Evolutionary conservation across 2,329 filamentous ascomycete species (phyloP).

Genomic region (Calonectria pteridis): DNA sequence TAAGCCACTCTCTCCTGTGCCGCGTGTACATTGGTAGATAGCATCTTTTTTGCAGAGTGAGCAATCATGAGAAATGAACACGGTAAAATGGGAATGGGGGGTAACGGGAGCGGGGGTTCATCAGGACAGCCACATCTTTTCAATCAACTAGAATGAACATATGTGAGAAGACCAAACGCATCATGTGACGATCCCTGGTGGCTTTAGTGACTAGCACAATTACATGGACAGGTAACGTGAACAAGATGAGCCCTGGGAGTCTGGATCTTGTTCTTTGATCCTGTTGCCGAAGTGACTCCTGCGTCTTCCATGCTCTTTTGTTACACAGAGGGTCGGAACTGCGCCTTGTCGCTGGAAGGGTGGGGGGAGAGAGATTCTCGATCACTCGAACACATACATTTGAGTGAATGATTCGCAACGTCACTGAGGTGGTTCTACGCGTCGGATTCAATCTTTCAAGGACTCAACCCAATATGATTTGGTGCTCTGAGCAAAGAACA

Average conservation of each 20-base stretch:
- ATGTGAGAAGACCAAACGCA: background rate
- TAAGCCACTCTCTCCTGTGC: background rate
- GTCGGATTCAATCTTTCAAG: background rate
- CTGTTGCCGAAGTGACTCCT: background rate
- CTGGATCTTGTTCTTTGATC: background rate
- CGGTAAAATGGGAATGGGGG: background rate
- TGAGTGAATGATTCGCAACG: background rate
- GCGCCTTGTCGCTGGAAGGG: background rate
- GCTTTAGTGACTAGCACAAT: background rate
- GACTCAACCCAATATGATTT: background rate
- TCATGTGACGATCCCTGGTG: background rate
- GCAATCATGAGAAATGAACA: conserved; percentile 37
- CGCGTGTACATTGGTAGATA: conserved; percentile 25
- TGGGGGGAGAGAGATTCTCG: background rate
- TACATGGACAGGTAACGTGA: background rate
- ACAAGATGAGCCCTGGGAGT: background rate
- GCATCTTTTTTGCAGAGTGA: conserved; percentile 22
- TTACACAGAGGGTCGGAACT: background rate
- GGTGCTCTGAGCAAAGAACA: background rate
- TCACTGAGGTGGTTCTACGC: background rate
- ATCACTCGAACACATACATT: background rate
- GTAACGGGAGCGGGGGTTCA: background rate
- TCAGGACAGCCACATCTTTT: background rate
- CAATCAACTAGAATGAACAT: background rate
- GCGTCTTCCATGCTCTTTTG: background rate